Evolutionary conservation across 2,329 filamentous ascomycete species (phyloP), one percentile per base, ranked within the genome.

Genomic region (Pseudocercospora vitis): DNA sequence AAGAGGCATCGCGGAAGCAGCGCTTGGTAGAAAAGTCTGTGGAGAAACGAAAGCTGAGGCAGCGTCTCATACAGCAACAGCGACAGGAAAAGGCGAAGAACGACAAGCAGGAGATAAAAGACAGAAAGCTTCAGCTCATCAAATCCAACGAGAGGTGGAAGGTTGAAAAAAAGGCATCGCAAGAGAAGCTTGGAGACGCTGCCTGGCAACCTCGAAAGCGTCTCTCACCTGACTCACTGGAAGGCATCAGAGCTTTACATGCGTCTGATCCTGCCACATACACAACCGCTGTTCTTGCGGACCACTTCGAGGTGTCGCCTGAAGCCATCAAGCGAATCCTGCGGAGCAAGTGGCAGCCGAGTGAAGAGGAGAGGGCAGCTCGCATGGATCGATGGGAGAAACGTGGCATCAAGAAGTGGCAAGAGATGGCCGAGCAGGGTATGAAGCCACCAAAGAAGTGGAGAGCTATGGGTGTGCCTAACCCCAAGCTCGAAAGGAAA

Each of bases 281-380:
- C 74, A 88, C 86, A 3, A 95, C 88, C 0, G 72, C 79, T 12
- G 79, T 83, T 28, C 82, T 97, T 11, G 83, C 92, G 0, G 68
- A 84, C 1, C 83, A 90, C 63, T 99, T 97, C 72, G 79, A 91
- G 70, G 78, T 96, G n/a, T 91, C 90, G 0, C 78, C 88, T 2
- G 94, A 99, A 69, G 89, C 85, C 0, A 88, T 97, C 55, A 84
- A 91, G 8, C 82, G 94, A 29, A 95, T 99, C 48, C 75, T 99
- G 57, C 89, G 82, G 74, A 83, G 82, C 69, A 91, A 89, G 56
- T 94, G 89, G 86, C 73, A 73, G 63, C 85, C 88, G 3, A 76
- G 68, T 6, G 66, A 78, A 44, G 71, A 74, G 32, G 75, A 79
- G 55, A 63, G 70, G 12, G 74, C 76, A 21, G 70, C 73, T 5